A percentile compares a stretch with the other conserved stretches of the same genome.
Evolutionary conservation across 108 stramenopile genomes (phyloP).

Genomic region (Bacterosira constricta): DNA sequence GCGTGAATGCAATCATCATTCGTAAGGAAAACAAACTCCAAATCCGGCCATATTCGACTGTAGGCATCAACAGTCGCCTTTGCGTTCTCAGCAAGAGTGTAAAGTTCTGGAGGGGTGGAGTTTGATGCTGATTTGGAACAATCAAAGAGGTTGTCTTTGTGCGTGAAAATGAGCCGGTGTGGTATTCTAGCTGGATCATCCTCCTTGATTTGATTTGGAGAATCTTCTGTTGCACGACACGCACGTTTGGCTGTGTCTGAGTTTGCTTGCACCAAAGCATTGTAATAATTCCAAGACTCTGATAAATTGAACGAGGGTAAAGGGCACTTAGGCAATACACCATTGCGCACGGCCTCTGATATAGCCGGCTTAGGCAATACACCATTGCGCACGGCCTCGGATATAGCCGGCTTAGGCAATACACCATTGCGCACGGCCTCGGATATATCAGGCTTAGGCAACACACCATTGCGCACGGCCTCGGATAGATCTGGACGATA

Average conservation of each 20-base stretch:
- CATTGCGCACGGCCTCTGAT: too few relatives aligned
- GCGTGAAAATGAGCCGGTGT: constrained; percentile 11
- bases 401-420: too few relatives aligned
- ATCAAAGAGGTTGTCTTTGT: constrained; percentile 13
- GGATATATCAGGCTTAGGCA: too few relatives aligned
- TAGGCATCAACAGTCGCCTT: constrained; percentile 26
- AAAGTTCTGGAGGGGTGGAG: not conserved
- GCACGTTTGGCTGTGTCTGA: not conserved
- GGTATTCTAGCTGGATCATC: not conserved
- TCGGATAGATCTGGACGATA: too few relatives aligned
- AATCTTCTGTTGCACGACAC: not conserved
- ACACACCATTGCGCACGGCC: too few relatives aligned
- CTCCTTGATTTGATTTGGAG: not conserved
- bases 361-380: too few relatives aligned
- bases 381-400: too few relatives aligned
- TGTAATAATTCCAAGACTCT: not conserved
- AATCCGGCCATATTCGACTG: constrained; percentile 12
- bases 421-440: too few relatives aligned
- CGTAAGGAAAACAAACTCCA: constrained; percentile 16
- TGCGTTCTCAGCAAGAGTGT: constrained; percentile 28
- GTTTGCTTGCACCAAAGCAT: constrained; percentile 9
- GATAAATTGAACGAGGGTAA: not conserved
- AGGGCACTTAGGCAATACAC: constrained; percentile 7
- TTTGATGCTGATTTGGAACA: constrained; percentile 15
- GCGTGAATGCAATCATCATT: constrained; percentile 15